These are phyloP conservation scores for Prunus kanzakura DNA, from an alignment of 306 rosid genomes.

Conservation along the genomic window DNA sequence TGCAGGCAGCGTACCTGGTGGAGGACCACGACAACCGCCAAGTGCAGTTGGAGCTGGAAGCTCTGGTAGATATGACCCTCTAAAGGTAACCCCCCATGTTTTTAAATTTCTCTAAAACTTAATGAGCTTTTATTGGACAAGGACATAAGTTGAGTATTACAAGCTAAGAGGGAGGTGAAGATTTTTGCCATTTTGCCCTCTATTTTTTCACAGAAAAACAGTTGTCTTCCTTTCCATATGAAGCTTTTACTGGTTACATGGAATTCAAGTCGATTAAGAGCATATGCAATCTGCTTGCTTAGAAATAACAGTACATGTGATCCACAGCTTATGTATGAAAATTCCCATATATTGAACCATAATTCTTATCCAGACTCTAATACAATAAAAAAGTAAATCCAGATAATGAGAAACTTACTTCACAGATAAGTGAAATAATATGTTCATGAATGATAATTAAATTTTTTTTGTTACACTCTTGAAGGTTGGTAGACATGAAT, in stretches of 20 bases:
- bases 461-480: not conserved
- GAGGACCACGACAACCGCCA: slow-evolving; percentile 20
- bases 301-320: not conserved
- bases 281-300: not conserved
- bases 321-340: not conserved
- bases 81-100: slow-evolving; percentile 9
- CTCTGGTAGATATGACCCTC: slow-evolving; percentile 29
- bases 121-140: not conserved
- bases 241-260: not conserved
- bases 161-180: not conserved
- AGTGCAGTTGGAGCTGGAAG: slow-evolving; percentile 22
- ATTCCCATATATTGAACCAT: not conserved
- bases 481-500: slow-evolving; percentile 30
- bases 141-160: not conserved
- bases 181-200: not conserved
- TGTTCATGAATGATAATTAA: not conserved
- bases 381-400: not conserved
- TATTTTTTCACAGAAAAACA: not conserved
- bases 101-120: not conserved
- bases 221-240: not conserved
- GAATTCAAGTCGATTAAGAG: not conserved
- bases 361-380: not conserved
- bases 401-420: not conserved
- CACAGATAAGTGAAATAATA: not conserved
- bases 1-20: slow-evolving; percentile 19